These are phyloP conservation scores for Curvularia hawaiiensis DNA, from an alignment of 2,329 filamentous ascomycete genomes.

Conservation along the genomic window DNA sequence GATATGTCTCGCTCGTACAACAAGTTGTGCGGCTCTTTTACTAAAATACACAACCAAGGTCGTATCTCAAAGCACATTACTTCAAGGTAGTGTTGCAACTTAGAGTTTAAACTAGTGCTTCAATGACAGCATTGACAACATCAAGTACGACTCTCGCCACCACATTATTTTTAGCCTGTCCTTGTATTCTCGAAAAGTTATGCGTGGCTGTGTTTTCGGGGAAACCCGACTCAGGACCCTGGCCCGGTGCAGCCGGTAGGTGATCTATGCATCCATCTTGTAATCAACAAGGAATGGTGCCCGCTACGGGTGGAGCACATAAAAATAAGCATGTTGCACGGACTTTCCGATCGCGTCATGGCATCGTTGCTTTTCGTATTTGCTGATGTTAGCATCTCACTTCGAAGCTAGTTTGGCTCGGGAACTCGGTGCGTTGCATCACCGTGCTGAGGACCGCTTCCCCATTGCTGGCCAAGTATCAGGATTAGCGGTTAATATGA, in stretches of 20 bases:
- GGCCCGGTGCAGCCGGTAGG: not conserved
- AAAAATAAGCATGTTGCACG: constrained; percentile 13
- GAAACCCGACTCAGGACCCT: not conserved
- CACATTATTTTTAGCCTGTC: not conserved
- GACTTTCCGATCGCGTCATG: constrained; percentile 8
- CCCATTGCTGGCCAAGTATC: not conserved
- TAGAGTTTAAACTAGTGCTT: not conserved
- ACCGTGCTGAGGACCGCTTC: constrained; percentile 5
- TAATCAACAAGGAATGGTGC: constrained; percentile 5
- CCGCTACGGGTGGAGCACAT: not conserved
- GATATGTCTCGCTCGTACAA: not conserved
- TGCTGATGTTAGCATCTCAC: constrained; percentile 5
- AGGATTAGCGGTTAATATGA: not conserved
- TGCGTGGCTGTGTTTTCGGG: not conserved
- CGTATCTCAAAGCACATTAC: not conserved
- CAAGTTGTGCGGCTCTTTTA: not conserved
- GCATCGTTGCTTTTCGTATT: constrained; percentile 11
- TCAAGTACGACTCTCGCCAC: not conserved
- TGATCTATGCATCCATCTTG: not conserved
- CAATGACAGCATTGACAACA: not conserved
- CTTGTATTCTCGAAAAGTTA: not conserved
- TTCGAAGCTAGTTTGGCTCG: constrained; percentile 4
- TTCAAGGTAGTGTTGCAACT: not conserved
- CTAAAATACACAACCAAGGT: not conserved
- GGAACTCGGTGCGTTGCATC: constrained; percentile 3